A percentile compares a stretch with the other conserved stretches of the same genome.
Evolutionary conservation across 2,329 filamentous ascomycete species (phyloP).

Genomic region (Colletotrichum karsti): DNA sequence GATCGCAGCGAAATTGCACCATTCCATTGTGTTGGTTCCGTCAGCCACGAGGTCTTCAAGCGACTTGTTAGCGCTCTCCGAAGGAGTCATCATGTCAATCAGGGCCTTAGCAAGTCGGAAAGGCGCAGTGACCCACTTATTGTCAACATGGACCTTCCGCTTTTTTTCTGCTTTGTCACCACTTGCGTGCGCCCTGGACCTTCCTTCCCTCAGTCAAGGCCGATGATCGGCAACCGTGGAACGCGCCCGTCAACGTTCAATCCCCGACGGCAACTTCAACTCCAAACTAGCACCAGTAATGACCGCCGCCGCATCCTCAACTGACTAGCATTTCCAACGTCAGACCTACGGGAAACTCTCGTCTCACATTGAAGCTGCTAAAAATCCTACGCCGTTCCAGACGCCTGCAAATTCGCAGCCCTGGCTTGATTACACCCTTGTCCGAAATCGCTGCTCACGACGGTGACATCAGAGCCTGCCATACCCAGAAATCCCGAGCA

Average conservation of each 20-base stretch:
- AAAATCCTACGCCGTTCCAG: not conserved
- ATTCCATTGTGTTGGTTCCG: constrained; percentile 2
- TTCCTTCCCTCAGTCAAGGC: not conserved
- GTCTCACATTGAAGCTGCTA: not conserved
- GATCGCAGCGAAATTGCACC: not conserved
- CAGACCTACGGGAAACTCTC: constrained; percentile 2
- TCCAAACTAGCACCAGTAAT: too few species aligned
- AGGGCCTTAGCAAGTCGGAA: not conserved
- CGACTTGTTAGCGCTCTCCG: not conserved
- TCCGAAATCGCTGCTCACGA: not conserved
- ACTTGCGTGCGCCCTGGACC: too few species aligned
- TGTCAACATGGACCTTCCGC: not conserved
- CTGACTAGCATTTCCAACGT: not conserved
- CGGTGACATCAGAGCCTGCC: constrained; percentile 6
- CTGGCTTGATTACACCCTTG: not conserved
- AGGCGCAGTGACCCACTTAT: constrained; percentile 11
- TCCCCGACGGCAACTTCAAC: not conserved
- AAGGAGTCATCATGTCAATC: constrained; percentile 23
- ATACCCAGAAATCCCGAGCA: not conserved
- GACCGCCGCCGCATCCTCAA: not conserved
- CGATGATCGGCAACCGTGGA: constrained; percentile 14
- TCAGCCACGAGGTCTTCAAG: not conserved
- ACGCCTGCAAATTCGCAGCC: not conserved
- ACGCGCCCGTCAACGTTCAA: not conserved
- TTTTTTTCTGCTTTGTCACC: too few species aligned